These are phyloP conservation scores for Clathrospora elynae DNA, from an alignment of 2,329 filamentous ascomycete species.

Conservation along the genomic window DNA sequence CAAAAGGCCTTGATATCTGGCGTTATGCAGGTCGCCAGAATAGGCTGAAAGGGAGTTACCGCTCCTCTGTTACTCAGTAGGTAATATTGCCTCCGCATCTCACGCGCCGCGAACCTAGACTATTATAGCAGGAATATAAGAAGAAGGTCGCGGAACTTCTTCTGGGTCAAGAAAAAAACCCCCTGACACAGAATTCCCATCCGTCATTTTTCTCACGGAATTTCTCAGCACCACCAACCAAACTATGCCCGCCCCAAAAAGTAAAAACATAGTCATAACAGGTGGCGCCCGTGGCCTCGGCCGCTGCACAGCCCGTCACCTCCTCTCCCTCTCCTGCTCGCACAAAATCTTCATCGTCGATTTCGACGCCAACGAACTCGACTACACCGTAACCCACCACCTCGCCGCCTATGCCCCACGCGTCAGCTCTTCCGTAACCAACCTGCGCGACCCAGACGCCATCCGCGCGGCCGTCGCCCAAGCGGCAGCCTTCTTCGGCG, in stretches of 20 bases:
- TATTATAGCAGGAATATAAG: too few species aligned
- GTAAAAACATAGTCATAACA: constrained; percentile 45
- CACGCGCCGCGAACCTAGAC: constrained; percentile 7
- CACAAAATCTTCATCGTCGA: constrained; percentile 54
- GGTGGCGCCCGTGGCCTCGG: constrained; percentile 54
- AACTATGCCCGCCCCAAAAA: constrained; percentile 24
- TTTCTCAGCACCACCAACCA: background rate
- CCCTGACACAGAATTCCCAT: background rate
- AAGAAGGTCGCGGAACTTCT: too few species aligned
- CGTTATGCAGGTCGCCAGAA: constrained; percentile 11
- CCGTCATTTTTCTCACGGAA: too few species aligned
- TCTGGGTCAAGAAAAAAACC: background rate
- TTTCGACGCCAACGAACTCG: constrained; percentile 48
- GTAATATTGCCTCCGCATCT: constrained; percentile 13
- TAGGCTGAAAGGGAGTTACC: constrained; percentile 18
- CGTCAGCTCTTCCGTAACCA: constrained; percentile 35
- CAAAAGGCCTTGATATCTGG: constrained; percentile 3
- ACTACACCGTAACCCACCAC: constrained; percentile 33
- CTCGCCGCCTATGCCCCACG: constrained; percentile 40
- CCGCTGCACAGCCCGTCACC: constrained; percentile 50
- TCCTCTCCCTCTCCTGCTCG: constrained; percentile 43
- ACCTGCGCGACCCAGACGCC: constrained; percentile 45
- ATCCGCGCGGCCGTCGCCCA: constrained; percentile 41
- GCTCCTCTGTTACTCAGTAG: constrained; percentile 1
- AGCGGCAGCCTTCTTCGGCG: constrained; percentile 47